phyloP scores from a whole-genome alignment of 257 asterid species.

The Perilla frutescens region DNA sequence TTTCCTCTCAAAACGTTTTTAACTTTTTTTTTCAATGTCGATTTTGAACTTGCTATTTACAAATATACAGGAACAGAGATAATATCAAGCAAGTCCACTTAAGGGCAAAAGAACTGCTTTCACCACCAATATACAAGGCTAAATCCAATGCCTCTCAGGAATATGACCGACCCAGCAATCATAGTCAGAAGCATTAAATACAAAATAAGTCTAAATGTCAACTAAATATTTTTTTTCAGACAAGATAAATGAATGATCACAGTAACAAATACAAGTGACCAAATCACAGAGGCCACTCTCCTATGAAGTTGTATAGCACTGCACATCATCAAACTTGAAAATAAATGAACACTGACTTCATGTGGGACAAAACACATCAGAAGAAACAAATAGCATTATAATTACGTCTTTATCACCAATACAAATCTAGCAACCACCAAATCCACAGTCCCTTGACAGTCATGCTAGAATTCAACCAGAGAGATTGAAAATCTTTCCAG shows the following conservation, averaged over 20 bases:
- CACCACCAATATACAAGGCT: constrained; percentile 62
- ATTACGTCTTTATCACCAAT: too few relatives aligned
- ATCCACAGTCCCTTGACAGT: too few relatives aligned
- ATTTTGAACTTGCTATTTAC: too few relatives aligned
- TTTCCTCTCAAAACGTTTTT: constrained; percentile 30
- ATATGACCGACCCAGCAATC: constrained; percentile 65
- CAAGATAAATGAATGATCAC: constrained; percentile 28
- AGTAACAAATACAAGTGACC: constrained; percentile 25
- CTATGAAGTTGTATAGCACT: constrained; percentile 17
- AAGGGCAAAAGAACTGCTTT: too few relatives aligned
- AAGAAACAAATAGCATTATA: too few relatives aligned
- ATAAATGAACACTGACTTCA: constrained; percentile 1
- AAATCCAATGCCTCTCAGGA: constrained; percentile 67
- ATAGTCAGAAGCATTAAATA: too few relatives aligned
- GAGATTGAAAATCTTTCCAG: too few relatives aligned
- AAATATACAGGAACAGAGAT: too few relatives aligned
- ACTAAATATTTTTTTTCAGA: constrained; percentile 9
- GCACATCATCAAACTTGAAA: constrained; percentile 11
- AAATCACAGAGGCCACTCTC: constrained; percentile 22
- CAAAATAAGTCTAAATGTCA: constrained; percentile 33
- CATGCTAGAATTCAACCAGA: too few relatives aligned
- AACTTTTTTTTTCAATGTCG: constrained; percentile 25
- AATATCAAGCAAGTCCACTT: too few relatives aligned
- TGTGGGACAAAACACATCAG: too few relatives aligned
- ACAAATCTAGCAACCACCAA: background rate